Percentiles rank a stretch among this genome's conserved stretches.
phyloP scores from a whole-genome alignment of 2,329 filamentous ascomycete genomes.

The Zopfia rhizophila region DNA sequence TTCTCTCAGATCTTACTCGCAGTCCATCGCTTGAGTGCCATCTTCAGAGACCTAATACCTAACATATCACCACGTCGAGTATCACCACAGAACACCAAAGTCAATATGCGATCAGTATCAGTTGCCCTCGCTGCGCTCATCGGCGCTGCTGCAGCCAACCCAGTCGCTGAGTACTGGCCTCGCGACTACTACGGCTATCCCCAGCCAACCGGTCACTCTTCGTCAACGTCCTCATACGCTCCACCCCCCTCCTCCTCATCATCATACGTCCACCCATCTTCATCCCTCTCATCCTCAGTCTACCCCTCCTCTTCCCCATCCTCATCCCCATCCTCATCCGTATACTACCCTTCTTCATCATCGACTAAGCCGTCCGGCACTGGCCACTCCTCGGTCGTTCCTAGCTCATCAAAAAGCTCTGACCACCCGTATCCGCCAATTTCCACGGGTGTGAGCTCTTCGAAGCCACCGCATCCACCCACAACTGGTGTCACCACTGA shows the following conservation, averaged over 20 bases:
- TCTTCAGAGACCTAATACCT: conserved; percentile 37
- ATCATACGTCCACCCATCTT: background rate
- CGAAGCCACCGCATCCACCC: conserved; percentile 8
- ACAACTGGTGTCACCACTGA: conserved; percentile 20
- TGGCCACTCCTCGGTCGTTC: too few relatives aligned
- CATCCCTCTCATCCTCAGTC: conserved; percentile 2
- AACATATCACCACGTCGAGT: conserved; percentile 23
- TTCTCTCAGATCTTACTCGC: conserved; percentile 15
- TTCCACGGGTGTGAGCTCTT: conserved; percentile 9
- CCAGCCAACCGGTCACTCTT: conserved; percentile 25
- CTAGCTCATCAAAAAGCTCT: too few relatives aligned
- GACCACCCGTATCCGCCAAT: conserved; percentile 1
- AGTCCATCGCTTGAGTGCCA: conserved; percentile 30
- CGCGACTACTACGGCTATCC: conserved; percentile 16
- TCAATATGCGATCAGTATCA: conserved; percentile 47
- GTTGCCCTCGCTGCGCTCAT: conserved; percentile 43
- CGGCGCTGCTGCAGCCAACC: conserved; percentile 42
- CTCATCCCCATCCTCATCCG: background rate
- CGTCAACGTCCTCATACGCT: conserved; percentile 6
- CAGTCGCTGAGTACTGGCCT: conserved; percentile 28
- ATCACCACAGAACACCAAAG: conserved; percentile 11
- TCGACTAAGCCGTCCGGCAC: too few relatives aligned
- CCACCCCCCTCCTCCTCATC: conserved; percentile 7
- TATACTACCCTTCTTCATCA: too few relatives aligned
- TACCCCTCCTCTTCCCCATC: conserved; percentile 14